Conservation (phyloP, 1,139 yeast species). For the Diutina mesorugosa region DNA sequence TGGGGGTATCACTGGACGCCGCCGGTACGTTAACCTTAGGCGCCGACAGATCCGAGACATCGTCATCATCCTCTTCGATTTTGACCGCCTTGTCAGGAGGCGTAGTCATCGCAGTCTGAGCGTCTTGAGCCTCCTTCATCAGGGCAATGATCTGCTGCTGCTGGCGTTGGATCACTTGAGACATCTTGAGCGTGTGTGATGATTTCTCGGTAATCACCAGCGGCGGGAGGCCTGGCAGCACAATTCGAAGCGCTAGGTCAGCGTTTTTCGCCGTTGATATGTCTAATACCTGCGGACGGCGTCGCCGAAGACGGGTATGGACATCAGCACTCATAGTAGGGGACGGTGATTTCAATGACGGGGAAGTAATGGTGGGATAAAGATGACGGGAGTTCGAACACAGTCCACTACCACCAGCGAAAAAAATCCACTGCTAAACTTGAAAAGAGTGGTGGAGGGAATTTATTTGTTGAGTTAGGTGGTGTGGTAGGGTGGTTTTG, state of each 20-base stretch:
- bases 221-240: neutral
- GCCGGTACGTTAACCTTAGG: neutral
- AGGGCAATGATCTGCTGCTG: neutral
- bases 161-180: neutral
- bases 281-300: neutral
- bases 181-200: neutral
- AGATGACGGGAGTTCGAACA: neutral
- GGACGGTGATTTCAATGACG: neutral
- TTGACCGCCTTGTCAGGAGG: neutral
- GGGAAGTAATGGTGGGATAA: neutral
- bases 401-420: no score
- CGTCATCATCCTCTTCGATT: neutral
- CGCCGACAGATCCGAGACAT: neutral
- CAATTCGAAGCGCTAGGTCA: neutral
- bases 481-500: neutral
- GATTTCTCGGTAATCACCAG: neutral
- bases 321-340: neutral
- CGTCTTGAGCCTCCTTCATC: neutral
- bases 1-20: neutral
- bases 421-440: neutral
- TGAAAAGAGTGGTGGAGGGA: neutral
- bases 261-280: neutral
- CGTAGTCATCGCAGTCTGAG: neutral
- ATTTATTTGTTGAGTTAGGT: neutral
- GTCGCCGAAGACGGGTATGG: neutral